Conservation (phyloP, 768 basidiomycete genomes). For the Lenzites betulinus region DNA sequence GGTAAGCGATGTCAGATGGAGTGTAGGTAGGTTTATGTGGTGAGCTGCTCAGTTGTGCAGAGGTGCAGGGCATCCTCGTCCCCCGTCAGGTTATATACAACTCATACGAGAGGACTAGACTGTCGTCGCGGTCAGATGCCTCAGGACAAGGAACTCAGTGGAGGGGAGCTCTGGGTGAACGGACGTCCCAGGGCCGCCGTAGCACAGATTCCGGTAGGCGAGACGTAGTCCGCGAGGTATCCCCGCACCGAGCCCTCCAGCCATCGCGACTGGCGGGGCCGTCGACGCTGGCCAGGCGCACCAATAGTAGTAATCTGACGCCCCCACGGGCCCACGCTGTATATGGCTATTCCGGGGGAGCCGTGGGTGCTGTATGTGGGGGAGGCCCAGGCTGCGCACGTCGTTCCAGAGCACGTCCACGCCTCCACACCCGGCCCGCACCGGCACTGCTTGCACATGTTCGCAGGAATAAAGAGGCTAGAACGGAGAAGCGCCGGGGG, state of each 20-base stretch:
- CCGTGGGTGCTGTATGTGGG: background rate
- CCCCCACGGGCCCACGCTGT: background rate
- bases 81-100: background rate
- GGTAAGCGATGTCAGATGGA: background rate
- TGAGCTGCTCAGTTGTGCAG: too few relatives aligned
- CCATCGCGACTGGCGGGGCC: background rate
- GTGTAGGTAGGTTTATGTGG: background rate
- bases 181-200: too few relatives aligned
- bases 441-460: background rate
- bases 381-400: background rate
- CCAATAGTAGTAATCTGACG: background rate
- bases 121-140: background rate
- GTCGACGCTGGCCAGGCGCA: background rate
- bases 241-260: constrained; percentile 7
- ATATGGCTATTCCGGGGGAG: too few relatives aligned
- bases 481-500: constrained; percentile 4
- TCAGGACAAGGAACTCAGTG: background rate
- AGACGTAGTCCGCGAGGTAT: constrained; percentile 1
- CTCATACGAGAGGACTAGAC: background rate
- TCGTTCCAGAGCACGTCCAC: background rate
- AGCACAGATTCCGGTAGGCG: background rate
- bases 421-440: background rate
- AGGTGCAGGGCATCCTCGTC: background rate
- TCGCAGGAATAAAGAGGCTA: background rate
- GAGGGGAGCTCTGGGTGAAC: background rate